These are phyloP conservation scores for Spirogloea muscicola DNA, from an alignment of 139 green algal species.

Conservation along the genomic window DNA sequence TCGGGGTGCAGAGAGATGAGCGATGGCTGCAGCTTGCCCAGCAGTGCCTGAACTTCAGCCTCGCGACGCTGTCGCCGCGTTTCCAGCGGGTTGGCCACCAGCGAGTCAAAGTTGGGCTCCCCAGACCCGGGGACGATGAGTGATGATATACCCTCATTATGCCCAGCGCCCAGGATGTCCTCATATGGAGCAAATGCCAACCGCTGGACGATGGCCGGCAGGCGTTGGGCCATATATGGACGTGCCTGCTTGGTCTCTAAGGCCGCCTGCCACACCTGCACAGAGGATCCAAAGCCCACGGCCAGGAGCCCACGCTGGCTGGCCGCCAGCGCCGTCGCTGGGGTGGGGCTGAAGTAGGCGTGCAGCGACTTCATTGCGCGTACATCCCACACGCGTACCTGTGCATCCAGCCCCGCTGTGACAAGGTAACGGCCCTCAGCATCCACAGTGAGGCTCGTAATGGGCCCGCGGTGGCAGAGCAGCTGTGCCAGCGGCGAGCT, in stretches of 20 bases:
- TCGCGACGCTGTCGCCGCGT: conserved; percentile 74
- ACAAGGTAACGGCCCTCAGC: conserved; percentile 72
- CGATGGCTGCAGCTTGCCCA: conserved; percentile 96
- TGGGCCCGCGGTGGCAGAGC: conserved; percentile 74
- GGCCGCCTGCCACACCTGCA: conserved; percentile 63
- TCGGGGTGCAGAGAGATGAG: conserved; percentile 92
- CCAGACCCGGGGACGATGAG: conserved; percentile 88
- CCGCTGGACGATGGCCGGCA: conserved; percentile 34
- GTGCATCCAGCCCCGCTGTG: conserved; percentile 76
- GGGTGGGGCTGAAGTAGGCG: conserved; percentile 75
- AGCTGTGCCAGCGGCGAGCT: conserved; percentile 77
- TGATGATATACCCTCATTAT: conserved; percentile 52
- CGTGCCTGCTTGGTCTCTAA: conserved; percentile 69
- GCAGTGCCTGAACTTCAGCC: conserved; percentile 84
- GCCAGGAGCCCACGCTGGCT: conserved; percentile 89
- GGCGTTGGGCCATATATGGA: conserved; percentile 74
- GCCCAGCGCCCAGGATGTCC: conserved; percentile 82
- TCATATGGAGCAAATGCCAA: conserved; percentile 92
- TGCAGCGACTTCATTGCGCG: conserved; percentile 76
- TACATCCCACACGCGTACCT: conserved; percentile 89
- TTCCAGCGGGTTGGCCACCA: conserved; percentile 88
- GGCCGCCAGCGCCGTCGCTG: conserved; percentile 73
- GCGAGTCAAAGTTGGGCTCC: conserved; percentile 97
- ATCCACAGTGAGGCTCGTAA: conserved; percentile 66
- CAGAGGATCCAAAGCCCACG: conserved; percentile 63